These are phyloP conservation scores for Fraxinus xanthoxyloides DNA, from an alignment of 305 asterid genomes.

Conservation along the genomic window DNA sequence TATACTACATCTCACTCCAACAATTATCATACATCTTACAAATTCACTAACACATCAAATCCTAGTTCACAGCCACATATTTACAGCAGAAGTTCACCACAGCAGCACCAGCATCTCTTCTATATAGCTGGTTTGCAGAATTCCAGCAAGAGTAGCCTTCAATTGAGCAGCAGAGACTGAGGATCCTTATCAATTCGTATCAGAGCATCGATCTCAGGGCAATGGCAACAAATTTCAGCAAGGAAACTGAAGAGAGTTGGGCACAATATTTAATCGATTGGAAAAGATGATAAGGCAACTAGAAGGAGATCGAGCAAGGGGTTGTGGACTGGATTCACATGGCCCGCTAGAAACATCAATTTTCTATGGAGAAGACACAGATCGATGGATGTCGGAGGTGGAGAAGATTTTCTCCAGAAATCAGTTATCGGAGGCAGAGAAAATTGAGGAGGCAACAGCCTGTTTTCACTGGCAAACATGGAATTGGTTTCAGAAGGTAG, in stretches of 20 bases:
- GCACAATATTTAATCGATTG: background rate
- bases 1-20: too few relatives aligned
- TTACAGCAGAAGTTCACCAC: too few relatives aligned
- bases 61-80: too few relatives aligned
- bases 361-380: background rate
- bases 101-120: too few relatives aligned
- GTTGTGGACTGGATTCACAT: background rate
- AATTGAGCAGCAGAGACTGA: too few relatives aligned
- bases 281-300: background rate
- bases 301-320: background rate
- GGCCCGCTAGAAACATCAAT: background rate
- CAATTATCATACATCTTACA: too few relatives aligned
- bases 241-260: background rate
- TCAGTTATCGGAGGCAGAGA: background rate
- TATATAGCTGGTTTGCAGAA: too few relatives aligned
- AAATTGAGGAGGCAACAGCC: background rate
- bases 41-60: too few relatives aligned
- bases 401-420: background rate
- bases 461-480: background rate
- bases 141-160: too few relatives aligned
- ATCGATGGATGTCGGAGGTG: background rate
- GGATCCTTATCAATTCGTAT: background rate
- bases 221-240: background rate
- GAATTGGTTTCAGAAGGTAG: background rate
- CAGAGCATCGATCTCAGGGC: background rate